phyloP scores from a whole-genome alignment of 768 basidiomycete species.

The Boletus huronensis region DNA sequence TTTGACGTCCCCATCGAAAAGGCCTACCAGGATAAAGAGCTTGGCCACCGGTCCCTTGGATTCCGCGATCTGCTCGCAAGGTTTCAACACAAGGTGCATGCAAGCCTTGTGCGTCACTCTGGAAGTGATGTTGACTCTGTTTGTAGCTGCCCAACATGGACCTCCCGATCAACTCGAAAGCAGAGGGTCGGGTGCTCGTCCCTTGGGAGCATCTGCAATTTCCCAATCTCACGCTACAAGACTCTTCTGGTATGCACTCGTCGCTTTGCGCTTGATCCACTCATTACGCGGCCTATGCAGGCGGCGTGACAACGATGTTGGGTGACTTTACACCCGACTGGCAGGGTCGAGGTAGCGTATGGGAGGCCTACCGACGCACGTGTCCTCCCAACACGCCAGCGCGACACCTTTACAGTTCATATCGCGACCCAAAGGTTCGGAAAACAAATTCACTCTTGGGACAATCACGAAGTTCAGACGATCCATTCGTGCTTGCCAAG shows the following conservation, averaged over 20 bases:
- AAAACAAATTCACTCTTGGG: constrained; percentile 28
- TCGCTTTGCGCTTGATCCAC: neutral
- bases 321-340: constrained; percentile 79
- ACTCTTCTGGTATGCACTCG: constrained; percentile 29
- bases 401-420: constrained; percentile 77
- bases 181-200: constrained; percentile 90
- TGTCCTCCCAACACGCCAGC: constrained; percentile 78
- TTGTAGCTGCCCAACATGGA: constrained; percentile 87
- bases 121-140: neutral
- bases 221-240: constrained; percentile 61
- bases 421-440: constrained; percentile 47
- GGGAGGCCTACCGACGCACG: constrained; percentile 94
- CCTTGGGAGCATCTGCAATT: constrained; percentile 84
- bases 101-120: neutral
- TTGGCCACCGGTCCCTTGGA: constrained; percentile 73
- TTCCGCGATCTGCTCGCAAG: constrained; percentile 72
- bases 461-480: constrained; percentile 31
- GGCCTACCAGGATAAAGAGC: constrained; percentile 57
- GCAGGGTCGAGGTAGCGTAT: constrained; percentile 78
- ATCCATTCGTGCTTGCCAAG: constrained; percentile 63
- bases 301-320: constrained; percentile 54
- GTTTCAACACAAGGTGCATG: constrained; percentile 60
- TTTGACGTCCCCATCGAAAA: constrained; percentile 56
- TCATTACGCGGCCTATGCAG: constrained; percentile 26
- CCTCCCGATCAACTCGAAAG: constrained; percentile 88